phyloP scores from a whole-genome alignment of 139 green algal species.

The Picochlorum costavermella region DNA sequence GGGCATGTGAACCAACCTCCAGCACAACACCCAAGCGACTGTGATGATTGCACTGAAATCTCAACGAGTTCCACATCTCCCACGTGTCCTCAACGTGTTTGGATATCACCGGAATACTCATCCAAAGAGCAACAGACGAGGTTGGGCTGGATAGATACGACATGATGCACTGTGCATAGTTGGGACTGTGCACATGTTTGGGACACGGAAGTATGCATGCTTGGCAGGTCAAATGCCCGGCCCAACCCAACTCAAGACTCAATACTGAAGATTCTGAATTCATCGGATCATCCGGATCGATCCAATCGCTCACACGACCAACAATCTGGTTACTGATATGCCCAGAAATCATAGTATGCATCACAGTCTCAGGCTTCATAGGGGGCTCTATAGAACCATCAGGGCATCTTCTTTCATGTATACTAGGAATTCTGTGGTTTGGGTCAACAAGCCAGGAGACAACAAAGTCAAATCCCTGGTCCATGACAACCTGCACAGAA shows the following conservation, averaged over 20 bases:
- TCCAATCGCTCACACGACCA: constrained; percentile 60
- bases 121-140: constrained; percentile 74
- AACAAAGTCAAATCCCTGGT: constrained; percentile 87
- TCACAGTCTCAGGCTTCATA: constrained; percentile 53
- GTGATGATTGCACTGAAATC: constrained; percentile 59
- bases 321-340: constrained; percentile 71
- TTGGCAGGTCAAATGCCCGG: constrained; percentile 80
- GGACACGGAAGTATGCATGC: constrained; percentile 65
- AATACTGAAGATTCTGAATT: not conserved
- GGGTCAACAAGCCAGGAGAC: constrained; percentile 63
- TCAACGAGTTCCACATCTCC: constrained; percentile 71
- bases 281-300: constrained; percentile 57
- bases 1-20: constrained; percentile 41
- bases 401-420: constrained; percentile 14
- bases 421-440: constrained; percentile 18
- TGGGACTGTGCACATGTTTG: constrained; percentile 26
- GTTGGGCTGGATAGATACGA: constrained; percentile 45
- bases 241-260: constrained; percentile 82
- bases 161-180: constrained; percentile 66
- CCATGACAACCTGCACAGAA: constrained; percentile 39
- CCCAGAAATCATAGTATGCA: constrained; percentile 42
- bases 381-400: constrained; percentile 31
- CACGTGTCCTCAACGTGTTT: constrained; percentile 21
- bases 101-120: constrained; percentile 49
- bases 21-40: constrained; percentile 63